phyloP scores from a whole-genome alignment of 2,329 filamentous ascomycete species.

The Cercospora sp. region DNA sequence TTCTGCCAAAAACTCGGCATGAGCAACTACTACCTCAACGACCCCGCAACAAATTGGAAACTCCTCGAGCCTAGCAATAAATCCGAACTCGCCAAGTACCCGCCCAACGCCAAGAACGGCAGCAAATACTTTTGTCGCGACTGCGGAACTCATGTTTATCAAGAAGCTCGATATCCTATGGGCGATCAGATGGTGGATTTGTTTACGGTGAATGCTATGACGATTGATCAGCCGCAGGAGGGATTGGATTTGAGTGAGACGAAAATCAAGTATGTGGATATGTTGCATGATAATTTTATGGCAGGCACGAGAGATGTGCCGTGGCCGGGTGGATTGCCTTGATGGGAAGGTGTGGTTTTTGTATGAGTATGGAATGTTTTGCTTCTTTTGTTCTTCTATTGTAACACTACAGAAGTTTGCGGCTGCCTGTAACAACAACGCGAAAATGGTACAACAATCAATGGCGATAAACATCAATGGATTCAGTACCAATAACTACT shows the following conservation, averaged over 20 bases:
- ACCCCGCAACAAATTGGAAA: background rate
- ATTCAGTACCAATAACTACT: too few relatives aligned
- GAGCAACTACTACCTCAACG: slow-evolving; percentile 1
- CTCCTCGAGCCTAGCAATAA: background rate
- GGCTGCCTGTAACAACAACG: background rate
- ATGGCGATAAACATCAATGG: too few relatives aligned
- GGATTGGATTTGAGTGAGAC: slow-evolving; percentile 22
- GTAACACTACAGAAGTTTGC: background rate
- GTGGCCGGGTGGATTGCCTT: slow-evolving; percentile 1
- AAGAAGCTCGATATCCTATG: background rate
- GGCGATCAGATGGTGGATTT: slow-evolving; percentile 1
- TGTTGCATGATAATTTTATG: slow-evolving; percentile 17
- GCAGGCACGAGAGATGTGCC: background rate
- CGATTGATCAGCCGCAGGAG: slow-evolving; percentile 23
- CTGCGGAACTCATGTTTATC: slow-evolving; percentile 3
- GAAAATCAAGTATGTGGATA: slow-evolving; percentile 22
- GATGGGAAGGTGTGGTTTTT: background rate
- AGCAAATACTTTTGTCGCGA: slow-evolving; percentile 9
- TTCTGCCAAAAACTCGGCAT: slow-evolving; percentile 10
- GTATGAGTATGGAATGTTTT: background rate
- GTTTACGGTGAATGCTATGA: slow-evolving; percentile 19
- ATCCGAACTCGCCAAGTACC: background rate
- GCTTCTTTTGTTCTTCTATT: background rate
- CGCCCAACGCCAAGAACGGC: background rate
- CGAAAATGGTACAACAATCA: too few relatives aligned